phyloP scores from a whole-genome alignment of 2,329 filamentous ascomycete genomes.

The Coniochaeta sp. region DNA sequence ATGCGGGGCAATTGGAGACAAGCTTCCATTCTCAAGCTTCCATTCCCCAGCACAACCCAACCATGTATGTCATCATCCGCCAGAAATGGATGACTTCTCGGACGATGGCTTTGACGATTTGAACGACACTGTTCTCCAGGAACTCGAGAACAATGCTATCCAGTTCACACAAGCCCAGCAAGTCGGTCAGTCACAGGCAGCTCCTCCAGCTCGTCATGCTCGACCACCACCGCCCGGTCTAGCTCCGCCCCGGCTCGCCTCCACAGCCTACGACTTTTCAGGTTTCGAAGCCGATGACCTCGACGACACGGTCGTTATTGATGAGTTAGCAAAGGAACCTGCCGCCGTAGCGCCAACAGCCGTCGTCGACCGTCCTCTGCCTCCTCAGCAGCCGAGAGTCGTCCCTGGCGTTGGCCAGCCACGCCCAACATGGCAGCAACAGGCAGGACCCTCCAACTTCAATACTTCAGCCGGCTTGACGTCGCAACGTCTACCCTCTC shows the following conservation, averaged over 20 bases:
- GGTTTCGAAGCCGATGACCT: constrained; percentile 50
- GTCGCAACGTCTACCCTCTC: constrained; percentile 5
- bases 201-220: not conserved
- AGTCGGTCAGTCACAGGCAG: constrained; percentile 16
- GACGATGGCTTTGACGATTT: constrained; percentile 58
- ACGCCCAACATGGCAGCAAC: constrained; percentile 13
- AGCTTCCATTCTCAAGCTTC: not conserved
- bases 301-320: constrained; percentile 49
- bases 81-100: constrained; percentile 48
- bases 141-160: constrained; percentile 58
- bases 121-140: constrained; percentile 47
- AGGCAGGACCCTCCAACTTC: not conserved
- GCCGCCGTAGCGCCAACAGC: constrained; percentile 17
- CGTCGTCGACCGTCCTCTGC: constrained; percentile 26
- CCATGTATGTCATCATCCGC: not conserved
- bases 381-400: constrained; percentile 20
- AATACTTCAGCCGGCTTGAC: not conserved
- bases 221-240: constrained; percentile 9
- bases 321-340: constrained; percentile 33
- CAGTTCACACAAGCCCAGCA: constrained; percentile 47
- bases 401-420: constrained; percentile 8
- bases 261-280: constrained; percentile 23
- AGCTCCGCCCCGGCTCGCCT: constrained; percentile 9
- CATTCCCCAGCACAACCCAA: not conserved
- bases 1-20: not conserved